These are phyloP conservation scores for Selenicereus undatus DNA, from an alignment of 148 eudicot genomes.

Conservation along the genomic window DNA sequence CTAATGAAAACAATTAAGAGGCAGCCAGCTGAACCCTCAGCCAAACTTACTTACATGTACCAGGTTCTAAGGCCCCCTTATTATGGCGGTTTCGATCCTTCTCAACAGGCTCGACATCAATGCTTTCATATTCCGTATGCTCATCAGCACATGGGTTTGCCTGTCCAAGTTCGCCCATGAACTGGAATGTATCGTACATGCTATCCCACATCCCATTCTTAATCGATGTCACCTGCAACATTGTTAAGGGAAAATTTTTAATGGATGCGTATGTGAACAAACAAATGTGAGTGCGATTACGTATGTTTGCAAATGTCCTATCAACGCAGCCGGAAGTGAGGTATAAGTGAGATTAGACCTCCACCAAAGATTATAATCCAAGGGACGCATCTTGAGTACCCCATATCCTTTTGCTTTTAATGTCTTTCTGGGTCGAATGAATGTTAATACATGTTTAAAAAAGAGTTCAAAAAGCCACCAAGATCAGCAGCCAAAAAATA, in stretches of 20 bases:
- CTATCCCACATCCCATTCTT: constrained; percentile 83
- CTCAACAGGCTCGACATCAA: constrained; percentile 50
- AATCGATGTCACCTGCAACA: constrained; percentile 69
- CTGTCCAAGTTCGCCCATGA: constrained; percentile 37
- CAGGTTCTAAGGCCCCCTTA: constrained; percentile 8
- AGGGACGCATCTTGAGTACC: too few species aligned
- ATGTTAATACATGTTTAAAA: too few species aligned
- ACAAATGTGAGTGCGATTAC: neutral
- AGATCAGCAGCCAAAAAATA: too few species aligned
- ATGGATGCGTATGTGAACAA: neutral
- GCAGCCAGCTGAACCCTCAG: neutral
- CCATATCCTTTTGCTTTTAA: too few species aligned
- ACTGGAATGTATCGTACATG: constrained; percentile 71
- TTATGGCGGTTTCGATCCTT: constrained; percentile 22
- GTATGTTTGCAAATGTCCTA: too few species aligned
- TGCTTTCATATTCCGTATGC: constrained; percentile 35
- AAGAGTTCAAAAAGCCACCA: too few species aligned
- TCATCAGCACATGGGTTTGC: constrained; percentile 28
- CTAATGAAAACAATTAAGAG: neutral
- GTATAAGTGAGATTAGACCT: too few species aligned
- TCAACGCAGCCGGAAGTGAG: too few species aligned
- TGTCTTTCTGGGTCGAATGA: too few species aligned
- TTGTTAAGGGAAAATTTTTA: neutral
- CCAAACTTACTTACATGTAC: constrained; percentile 39
- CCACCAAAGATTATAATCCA: too few species aligned